Evolutionary conservation across 805 yeast species (phyloP).

Genomic region (Deakozyma indianensis): DNA sequence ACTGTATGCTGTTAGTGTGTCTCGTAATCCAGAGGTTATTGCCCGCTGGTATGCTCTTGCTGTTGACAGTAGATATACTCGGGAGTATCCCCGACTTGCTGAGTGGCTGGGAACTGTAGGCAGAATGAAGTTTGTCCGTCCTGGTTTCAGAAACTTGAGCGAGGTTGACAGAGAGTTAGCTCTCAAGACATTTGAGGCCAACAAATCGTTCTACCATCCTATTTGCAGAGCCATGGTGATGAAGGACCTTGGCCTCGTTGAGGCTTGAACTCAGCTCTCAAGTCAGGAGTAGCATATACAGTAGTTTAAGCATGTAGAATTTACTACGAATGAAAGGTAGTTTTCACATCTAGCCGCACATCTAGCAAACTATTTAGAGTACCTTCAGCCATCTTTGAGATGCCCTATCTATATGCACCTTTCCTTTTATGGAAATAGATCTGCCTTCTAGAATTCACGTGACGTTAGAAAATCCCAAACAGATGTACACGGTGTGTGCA

Average conservation of each 20-base stretch:
- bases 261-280: conserved; percentile 5
- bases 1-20: conserved; percentile 31
- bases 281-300: neutral
- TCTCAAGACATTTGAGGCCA: conserved; percentile 43
- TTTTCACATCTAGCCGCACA: neutral
- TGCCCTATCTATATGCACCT: no score
- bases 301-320: neutral
- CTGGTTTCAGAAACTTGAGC: conserved; percentile 58
- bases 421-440: no score
- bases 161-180: conserved; percentile 56
- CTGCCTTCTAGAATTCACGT: no score
- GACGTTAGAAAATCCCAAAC: no score
- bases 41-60: conserved; percentile 66
- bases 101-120: conserved; percentile 87
- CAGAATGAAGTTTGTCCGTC: conserved; percentile 88
- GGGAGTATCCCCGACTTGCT: conserved; percentile 40
- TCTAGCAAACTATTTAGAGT: no score
- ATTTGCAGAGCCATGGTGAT: conserved; percentile 71
- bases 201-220: conserved; percentile 59
- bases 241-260: conserved; percentile 64
- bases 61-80: conserved; percentile 33
- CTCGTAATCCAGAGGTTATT: conserved; percentile 67
- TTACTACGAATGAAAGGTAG: neutral
- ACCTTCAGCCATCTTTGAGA: no score
- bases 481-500: no score